Evolutionary conservation across 768 basidiomycete genomes (phyloP).

Genomic region (Cystofilobasidium capitatum): DNA sequence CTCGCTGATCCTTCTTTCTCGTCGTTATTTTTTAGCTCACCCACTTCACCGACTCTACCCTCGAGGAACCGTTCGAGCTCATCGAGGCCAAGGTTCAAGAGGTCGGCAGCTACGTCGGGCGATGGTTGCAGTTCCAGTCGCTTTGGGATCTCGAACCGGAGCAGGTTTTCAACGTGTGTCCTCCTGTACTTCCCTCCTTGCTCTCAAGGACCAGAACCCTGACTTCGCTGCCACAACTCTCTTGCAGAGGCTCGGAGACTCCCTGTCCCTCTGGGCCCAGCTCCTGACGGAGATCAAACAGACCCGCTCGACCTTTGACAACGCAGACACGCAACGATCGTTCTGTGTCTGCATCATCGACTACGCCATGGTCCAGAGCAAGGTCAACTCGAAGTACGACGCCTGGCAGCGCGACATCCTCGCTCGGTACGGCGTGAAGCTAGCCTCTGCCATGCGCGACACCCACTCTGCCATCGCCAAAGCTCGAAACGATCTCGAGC

Average conservation of each 20-base stretch:
- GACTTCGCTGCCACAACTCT: neutral
- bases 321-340: slow-evolving; percentile 78
- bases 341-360: slow-evolving; percentile 92
- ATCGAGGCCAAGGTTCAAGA: slow-evolving; percentile 82
- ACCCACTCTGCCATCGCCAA: slow-evolving; percentile 88
- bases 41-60: slow-evolving; percentile 58
- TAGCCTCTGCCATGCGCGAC: slow-evolving; percentile 94
- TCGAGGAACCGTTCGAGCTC: slow-evolving; percentile 70
- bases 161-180: slow-evolving; percentile 65
- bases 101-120: slow-evolving; percentile 80
- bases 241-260: slow-evolving; percentile 68
- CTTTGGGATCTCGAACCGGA: slow-evolving; percentile 97
- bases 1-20: neutral
- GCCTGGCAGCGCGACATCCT: slow-evolving; percentile 94
- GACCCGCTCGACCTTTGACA: slow-evolving; percentile 91
- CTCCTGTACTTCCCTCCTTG: neutral
- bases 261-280: slow-evolving; percentile 86
- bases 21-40: slow-evolving; percentile 55
- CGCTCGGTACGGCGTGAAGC: slow-evolving; percentile 79
- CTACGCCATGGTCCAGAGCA: slow-evolving; percentile 93
- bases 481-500: slow-evolving; percentile 88
- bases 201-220: neutral
- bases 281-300: slow-evolving; percentile 95
- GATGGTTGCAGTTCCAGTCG: slow-evolving; percentile 99
- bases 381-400: slow-evolving; percentile 98